These are phyloP conservation scores for Articulospora tetracladia DNA, from an alignment of 495 filamentous ascomycete species.

Conservation along the genomic window DNA sequence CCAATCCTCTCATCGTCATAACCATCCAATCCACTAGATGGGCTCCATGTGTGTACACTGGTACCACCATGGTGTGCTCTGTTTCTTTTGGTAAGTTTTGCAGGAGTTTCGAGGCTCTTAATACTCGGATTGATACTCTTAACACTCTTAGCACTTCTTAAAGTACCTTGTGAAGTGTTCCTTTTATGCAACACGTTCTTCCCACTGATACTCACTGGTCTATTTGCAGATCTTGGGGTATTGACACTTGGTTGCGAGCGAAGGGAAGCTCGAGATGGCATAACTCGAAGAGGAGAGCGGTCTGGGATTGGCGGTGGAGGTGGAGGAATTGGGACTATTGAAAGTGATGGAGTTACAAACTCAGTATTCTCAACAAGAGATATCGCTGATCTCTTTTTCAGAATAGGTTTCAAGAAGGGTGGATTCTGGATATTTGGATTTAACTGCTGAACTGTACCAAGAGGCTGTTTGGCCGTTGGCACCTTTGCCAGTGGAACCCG, in stretches of 20 bases:
- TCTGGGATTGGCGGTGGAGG: slow-evolving; percentile 23
- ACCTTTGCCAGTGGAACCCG: slow-evolving; percentile 17
- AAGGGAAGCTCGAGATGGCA: slow-evolving; percentile 15
- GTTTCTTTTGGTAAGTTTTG: slow-evolving; percentile 18
- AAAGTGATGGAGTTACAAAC: neutral
- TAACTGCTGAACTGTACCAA: slow-evolving; percentile 19
- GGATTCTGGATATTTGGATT: slow-evolving; percentile 12
- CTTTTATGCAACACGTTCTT: slow-evolving; percentile 15
- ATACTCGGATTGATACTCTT: neutral
- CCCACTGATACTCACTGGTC: slow-evolving; percentile 5
- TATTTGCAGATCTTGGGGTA: slow-evolving; percentile 13
- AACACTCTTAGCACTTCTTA: slow-evolving; percentile 15
- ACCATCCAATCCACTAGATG: neutral
- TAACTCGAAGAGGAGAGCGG: slow-evolving; percentile 15
- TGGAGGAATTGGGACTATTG: slow-evolving; percentile 7
- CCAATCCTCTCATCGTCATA: slow-evolving; percentile 17
- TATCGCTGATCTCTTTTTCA: slow-evolving; percentile 18
- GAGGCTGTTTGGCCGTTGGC: slow-evolving; percentile 12
- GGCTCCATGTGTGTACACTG: neutral
- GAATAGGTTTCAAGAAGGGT: slow-evolving; percentile 16
- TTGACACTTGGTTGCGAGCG: slow-evolving; percentile 7
- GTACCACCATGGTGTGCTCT: neutral
- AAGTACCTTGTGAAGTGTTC: slow-evolving; percentile 9
- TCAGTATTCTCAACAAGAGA: slow-evolving; percentile 21
- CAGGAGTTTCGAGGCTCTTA: slow-evolving; percentile 20